phyloP scores from a whole-genome alignment of 2,329 filamentous ascomycete genomes.

The Xylariaceae sp. region DNA sequence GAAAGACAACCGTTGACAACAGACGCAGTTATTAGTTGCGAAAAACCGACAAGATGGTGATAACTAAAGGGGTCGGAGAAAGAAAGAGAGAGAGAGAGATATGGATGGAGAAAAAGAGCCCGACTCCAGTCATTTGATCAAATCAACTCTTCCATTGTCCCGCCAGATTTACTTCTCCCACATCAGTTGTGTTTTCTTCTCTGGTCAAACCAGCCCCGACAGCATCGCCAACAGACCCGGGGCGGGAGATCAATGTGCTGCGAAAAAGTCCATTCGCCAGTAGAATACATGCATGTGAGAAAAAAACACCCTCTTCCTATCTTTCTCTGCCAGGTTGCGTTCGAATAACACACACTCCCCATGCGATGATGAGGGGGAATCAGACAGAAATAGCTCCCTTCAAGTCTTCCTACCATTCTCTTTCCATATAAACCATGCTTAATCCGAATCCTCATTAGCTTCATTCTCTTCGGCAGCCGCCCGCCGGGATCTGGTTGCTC shows the following conservation, averaged over 20 bases:
- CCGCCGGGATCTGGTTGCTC: conserved; percentile 27
- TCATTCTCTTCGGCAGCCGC: conserved; percentile 20
- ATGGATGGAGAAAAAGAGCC: no score
- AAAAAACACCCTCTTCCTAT: no score
- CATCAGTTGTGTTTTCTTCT: background rate
- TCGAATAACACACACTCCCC: no score
- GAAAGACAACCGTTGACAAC: no score
- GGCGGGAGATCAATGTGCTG: no score
- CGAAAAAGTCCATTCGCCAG: background rate
- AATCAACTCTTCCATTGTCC: background rate
- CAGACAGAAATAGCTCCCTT: background rate
- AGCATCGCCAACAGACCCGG: background rate
- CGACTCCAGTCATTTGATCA: background rate
- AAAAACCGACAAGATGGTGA: no score
- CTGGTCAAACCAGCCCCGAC: background rate
- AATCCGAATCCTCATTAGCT: conserved; percentile 20
- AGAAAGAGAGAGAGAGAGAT: background rate
- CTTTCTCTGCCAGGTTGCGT: background rate
- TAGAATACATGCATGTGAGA: background rate
- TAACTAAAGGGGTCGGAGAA: no score
- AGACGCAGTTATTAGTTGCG: no score
- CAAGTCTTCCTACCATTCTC: background rate
- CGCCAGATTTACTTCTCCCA: background rate
- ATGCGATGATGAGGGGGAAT: background rate
- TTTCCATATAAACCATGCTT: background rate